These are phyloP conservation scores for Neobulgaria alba DNA, from an alignment of 2,329 filamentous ascomycete species.

Conservation along the genomic window DNA sequence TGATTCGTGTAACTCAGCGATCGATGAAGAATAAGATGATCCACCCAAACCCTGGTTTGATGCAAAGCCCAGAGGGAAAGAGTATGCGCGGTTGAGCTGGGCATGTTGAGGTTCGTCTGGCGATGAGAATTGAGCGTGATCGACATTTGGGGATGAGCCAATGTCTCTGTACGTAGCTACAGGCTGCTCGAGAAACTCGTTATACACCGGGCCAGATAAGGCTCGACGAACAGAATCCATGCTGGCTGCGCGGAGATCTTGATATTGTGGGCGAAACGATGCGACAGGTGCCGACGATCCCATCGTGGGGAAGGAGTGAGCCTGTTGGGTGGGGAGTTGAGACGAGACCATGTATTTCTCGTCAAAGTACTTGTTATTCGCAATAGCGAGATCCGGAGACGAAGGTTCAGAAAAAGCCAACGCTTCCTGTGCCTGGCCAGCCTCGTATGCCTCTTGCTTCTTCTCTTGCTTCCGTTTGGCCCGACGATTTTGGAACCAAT, in stretches of 20 bases:
- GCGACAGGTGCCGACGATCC: constrained; percentile 21
- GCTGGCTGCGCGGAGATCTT: constrained; percentile 20
- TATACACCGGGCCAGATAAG: too few relatives aligned
- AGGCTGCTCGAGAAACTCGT: too few relatives aligned
- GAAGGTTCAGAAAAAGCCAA: constrained; percentile 22
- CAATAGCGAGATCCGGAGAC: constrained; percentile 21
- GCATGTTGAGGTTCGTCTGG: constrained; percentile 11
- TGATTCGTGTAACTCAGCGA: constrained; percentile 10
- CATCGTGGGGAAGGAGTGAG: constrained; percentile 12
- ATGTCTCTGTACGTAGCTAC: too few relatives aligned
- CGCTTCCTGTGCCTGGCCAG: constrained; percentile 29
- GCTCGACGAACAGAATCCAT: constrained; percentile 25
- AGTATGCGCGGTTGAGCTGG: constrained; percentile 11
- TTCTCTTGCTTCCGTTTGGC: constrained; percentile 47
- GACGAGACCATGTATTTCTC: constrained; percentile 11
- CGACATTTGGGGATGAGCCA: constrained; percentile 7
- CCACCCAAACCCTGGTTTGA: too few relatives aligned
- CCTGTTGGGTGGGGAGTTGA: constrained; percentile 10
- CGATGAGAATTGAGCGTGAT: constrained; percentile 23
- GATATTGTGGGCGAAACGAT: constrained; percentile 23
- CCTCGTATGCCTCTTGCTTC: constrained; percentile 44
- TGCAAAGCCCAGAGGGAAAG: constrained; percentile 15
- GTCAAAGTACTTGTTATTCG: constrained; percentile 13
- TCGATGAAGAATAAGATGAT: constrained; percentile 14
- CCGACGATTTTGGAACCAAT: constrained; percentile 61